Evolutionary conservation across 2,329 filamentous ascomycete genomes (phyloP), one percentile per base, ranked within the genome.

Genomic region (Colletotrichum lentis): DNA sequence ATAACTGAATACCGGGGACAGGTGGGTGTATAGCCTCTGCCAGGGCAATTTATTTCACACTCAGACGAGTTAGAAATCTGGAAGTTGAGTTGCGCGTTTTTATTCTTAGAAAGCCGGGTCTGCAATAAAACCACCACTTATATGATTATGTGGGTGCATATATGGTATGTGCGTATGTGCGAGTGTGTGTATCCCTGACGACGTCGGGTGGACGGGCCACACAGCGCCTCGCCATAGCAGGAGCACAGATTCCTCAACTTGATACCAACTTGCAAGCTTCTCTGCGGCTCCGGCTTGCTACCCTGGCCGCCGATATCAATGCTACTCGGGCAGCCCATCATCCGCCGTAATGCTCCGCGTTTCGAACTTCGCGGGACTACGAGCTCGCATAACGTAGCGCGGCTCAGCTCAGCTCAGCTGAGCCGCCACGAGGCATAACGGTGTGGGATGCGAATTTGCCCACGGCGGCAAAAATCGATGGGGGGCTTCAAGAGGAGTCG

Each of bases 211-310:
- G 54, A 55, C 12, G 35, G 56, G 62, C 62, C 62, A 68, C 62
- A 59, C 63, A 49, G 62, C 55, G 65, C 65, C 44, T 68, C 49
- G 55, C 62, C 65, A 68, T 41, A 27, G 49, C 53, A 58, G 46
- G 44, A 46, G 11, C 61, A 59, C 64, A 35, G 61, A 50, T 53
- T 56, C 37, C 49, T 60, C 62, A 50, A 22, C 56, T 68, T 59
- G 62, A 68, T 52, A 55, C 43, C 41, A 64, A 20, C 20, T 41
- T 53, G 53, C 64, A 64, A 53, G 49, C 49, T 46, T 27, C 49
- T 60, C 62, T 68, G 49, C 62, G 63, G 63, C 63, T 69, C 63
- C 43, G 57, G 63, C 67, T 67, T 69, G 56, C 44, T 24, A 62
- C 41, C 67, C 67, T 58, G 39, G 67, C 53, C 41, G 14, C 56